Evolutionary conservation across 805 yeast species (phyloP).

Genomic region (Peterozyma xylosa): DNA sequence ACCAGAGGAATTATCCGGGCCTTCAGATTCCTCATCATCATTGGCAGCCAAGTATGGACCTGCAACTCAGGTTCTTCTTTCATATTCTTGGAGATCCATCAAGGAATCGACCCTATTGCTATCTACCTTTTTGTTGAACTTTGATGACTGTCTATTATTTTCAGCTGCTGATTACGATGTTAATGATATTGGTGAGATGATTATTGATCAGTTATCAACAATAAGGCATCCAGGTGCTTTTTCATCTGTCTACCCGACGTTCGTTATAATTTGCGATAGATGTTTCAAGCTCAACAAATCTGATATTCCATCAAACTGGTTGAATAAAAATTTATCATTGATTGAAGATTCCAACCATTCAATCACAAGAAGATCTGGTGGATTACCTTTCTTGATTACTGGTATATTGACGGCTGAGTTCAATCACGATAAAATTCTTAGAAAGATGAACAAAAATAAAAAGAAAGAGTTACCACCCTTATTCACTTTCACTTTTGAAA

Average conservation of each 20-base stretch:
- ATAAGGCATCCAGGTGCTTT: constrained; percentile 91
- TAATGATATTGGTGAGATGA: constrained; percentile 39
- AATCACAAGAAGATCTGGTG: constrained; percentile 88
- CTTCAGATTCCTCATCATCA: constrained; percentile 19
- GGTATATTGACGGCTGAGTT: constrained; percentile 57
- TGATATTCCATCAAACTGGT: constrained; percentile 47
- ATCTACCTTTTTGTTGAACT: constrained; percentile 30
- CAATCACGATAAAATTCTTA: constrained; percentile 5
- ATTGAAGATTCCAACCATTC: constrained; percentile 54
- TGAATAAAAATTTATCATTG: constrained; percentile 43
- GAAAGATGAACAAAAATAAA: constrained; percentile 16
- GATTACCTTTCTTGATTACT: constrained; percentile 73
- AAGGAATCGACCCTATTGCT: constrained; percentile 65
- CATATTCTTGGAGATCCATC: constrained; percentile 77
- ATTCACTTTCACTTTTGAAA: constrained; percentile 40
- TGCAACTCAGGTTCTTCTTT: constrained; percentile 40
- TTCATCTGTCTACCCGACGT: constrained; percentile 80
- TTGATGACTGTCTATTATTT: constrained; percentile 18
- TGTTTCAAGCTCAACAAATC: constrained; percentile 32
- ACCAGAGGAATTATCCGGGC: constrained; percentile 35
- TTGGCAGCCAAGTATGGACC: constrained; percentile 24
- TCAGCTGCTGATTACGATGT: constrained; percentile 14
- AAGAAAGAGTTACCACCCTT: constrained; percentile 20
- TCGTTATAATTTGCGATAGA: constrained; percentile 54
- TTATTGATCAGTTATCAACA: constrained; percentile 60